Conservation (phyloP, 768 basidiomycete species). For the Kwoniella bestiolae region DNA sequence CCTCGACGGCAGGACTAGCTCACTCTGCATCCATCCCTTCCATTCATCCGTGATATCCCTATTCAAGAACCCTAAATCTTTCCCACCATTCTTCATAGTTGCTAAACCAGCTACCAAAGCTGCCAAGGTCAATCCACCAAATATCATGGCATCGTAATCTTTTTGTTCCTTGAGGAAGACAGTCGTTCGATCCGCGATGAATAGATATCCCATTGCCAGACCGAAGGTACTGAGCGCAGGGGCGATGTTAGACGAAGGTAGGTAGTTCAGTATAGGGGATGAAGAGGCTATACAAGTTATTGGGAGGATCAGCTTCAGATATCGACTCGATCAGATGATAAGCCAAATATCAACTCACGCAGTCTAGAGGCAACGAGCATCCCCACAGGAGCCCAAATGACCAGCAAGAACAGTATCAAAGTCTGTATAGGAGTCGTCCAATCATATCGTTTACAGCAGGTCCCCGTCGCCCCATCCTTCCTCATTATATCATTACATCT, state of each 20-base stretch:
- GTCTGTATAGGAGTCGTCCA: conserved; percentile 61
- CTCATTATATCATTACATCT: conserved; percentile 70
- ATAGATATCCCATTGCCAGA: conserved; percentile 69
- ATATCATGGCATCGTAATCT: conserved; percentile 72
- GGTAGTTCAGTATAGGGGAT: conserved; percentile 28
- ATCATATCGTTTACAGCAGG: conserved; percentile 80
- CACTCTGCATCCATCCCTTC: conserved; percentile 99
- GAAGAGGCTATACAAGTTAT: conserved; percentile 33
- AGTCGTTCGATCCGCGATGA: conserved; percentile 79
- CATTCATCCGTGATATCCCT: conserved; percentile 94
- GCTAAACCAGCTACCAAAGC: conserved; percentile 66
- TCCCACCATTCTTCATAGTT: conserved; percentile 72
- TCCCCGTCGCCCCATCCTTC: conserved; percentile 62
- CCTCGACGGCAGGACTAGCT: conserved; percentile 48
- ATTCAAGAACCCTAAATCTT: conserved; percentile 85
- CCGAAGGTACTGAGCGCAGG: conserved; percentile 69
- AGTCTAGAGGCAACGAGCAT: conserved; percentile 57
- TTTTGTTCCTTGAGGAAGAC: conserved; percentile 91
- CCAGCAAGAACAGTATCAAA: conserved; percentile 44
- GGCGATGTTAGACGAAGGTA: conserved; percentile 48
- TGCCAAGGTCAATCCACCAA: conserved; percentile 64
- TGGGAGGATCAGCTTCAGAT: background rate
- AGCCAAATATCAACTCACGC: conserved; percentile 37
- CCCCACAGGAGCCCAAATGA: conserved; percentile 62
- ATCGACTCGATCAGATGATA: background rate